Evolutionary conservation across 306 rosid genomes (phyloP).

Genomic region (Elaeagnus macrophylla): DNA sequence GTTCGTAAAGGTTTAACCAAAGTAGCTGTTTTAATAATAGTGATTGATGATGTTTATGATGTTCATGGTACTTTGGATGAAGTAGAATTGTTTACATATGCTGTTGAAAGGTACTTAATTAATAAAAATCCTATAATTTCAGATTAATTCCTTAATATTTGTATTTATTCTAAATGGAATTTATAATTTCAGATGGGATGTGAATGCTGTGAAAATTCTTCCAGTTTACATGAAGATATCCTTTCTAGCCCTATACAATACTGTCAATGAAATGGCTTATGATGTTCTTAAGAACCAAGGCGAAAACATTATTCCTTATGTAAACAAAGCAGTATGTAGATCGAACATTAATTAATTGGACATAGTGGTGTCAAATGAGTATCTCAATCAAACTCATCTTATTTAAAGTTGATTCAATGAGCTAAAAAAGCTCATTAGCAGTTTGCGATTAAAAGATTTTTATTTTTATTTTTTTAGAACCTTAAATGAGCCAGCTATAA

Average conservation of each 20-base stretch:
- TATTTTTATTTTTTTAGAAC: background rate
- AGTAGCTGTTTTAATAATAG: slow-evolving; percentile 29
- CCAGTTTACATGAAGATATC: slow-evolving; percentile 50
- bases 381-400: no score
- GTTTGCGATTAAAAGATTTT: background rate
- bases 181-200: slow-evolving; percentile 59
- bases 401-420: no score
- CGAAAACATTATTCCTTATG: slow-evolving; percentile 31
- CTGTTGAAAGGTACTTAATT: slow-evolving; percentile 35
- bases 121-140: background rate
- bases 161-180: background rate
- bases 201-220: slow-evolving; percentile 26
- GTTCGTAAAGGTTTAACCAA: slow-evolving; percentile 41
- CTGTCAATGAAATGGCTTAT: slow-evolving; percentile 41
- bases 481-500: background rate
- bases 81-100: slow-evolving; percentile 35
- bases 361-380: no score
- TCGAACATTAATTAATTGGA: no score
- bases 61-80: slow-evolving; percentile 49
- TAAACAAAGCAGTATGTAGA: slow-evolving; percentile 34
- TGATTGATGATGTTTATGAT: slow-evolving; percentile 47
- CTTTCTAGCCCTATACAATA: slow-evolving; percentile 58
- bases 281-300: slow-evolving; percentile 33
- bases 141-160: background rate
- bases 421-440: no score